Evolutionary conservation across 345 rosid genomes (phyloP).

Genomic region (Populus deltoides): DNA sequence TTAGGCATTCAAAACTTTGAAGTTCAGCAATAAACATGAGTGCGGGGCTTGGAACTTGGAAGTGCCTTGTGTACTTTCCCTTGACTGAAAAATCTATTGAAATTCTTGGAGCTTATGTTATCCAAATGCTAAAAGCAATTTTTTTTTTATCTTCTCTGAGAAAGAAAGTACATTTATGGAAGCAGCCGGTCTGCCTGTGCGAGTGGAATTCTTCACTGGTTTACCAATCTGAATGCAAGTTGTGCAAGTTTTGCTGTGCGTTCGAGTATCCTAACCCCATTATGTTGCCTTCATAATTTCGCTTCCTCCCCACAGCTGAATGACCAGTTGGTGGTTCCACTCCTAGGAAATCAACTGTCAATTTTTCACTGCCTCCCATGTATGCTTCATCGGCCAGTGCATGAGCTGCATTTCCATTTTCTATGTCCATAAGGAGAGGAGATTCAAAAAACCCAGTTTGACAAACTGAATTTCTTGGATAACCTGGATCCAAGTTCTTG

Average conservation of each 20-base stretch:
- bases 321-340: conserved; percentile 34
- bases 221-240: conserved; percentile 37
- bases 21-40: too few species aligned
- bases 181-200: not conserved
- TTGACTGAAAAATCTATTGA: not conserved
- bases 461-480: conserved; percentile 14
- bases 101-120: not conserved
- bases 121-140: not conserved
- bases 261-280: conserved; percentile 23
- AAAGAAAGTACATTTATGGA: conserved; percentile 3
- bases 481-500: conserved; percentile 19
- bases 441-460: conserved; percentile 20
- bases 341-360: conserved; percentile 51
- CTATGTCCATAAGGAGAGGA: conserved; percentile 17
- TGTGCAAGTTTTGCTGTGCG: conserved; percentile 26
- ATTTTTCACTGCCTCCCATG: conserved; percentile 30
- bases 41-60: too few species aligned
- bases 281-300: conserved; percentile 21
- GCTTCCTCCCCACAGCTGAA: conserved; percentile 22
- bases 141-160: not conserved
- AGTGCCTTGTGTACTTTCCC: not conserved
- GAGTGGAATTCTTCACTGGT: not conserved
- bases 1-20: too few species aligned
- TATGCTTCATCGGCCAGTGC: conserved; percentile 18
- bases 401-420: conserved; percentile 14